Evolutionary conservation across 2,329 filamentous ascomycete genomes (phyloP), one percentile per base, ranked within the genome.

Genomic region (Fusarium staphyleae): DNA sequence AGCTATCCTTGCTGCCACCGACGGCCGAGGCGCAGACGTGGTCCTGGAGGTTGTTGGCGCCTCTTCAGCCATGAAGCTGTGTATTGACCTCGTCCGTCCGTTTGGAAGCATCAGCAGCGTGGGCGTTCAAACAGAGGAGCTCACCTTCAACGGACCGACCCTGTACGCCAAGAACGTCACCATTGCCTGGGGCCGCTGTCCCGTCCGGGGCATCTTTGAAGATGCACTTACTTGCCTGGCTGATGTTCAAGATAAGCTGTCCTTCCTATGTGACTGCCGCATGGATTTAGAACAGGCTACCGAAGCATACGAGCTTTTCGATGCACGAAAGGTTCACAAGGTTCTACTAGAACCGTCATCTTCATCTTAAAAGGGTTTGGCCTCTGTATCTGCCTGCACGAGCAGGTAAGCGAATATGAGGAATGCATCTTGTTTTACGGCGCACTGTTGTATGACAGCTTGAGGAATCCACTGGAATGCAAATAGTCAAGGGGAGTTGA

Each of bases 41-140:
- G 44, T 39, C 3, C n/a, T 48, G 19, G 44, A 48, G 24, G 35
- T 30, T 40, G 44, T 48, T 8, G 44, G 44, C n/a, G 24, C 7
- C 5, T 12, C 22, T 12, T 7, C n/a, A 13, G 33, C 44, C 10
- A 10, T 48, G 12, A 14, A 19, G 15, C 7, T 22, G 5, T 22
- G 22, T 1, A 32, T 39, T 19, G 44, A 48, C 13, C 4, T 39
- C 13, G 11, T 36, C 10, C 18, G 33, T 13, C 33, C 34, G 13
- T 30, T 29, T 4, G 39, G 39, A 6, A 11, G 12, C 9, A 30
- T 41, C n/a, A 30, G 24, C 14, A 28, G 19, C 3, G 18, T 41
- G 10, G 39, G 39, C 8, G 39, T 41, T 11, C 39, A 41, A 12
- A 41, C n/a, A n/a, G 36, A 40, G 11, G 19, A 26, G n/a, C 15